phyloP scores from a whole-genome alignment of 495 filamentous ascomycete species.

The Trypethelium eluteriae region DNA sequence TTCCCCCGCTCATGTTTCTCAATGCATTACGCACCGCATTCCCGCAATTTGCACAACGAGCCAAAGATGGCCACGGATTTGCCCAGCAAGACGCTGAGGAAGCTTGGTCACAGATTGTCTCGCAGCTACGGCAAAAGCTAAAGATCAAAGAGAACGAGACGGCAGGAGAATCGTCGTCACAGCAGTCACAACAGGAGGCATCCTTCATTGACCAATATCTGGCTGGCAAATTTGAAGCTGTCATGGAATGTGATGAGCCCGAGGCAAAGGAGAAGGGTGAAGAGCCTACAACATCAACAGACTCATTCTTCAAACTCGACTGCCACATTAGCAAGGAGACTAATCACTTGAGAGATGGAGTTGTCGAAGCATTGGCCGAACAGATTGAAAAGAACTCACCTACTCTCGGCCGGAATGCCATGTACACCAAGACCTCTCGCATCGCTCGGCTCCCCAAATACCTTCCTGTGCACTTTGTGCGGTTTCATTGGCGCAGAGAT shows the following conservation, averaged over 20 bases:
- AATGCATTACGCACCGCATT: constrained; percentile 70
- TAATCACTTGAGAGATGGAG: constrained; percentile 84
- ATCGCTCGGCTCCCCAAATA: constrained; percentile 90
- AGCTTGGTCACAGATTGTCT: constrained; percentile 92
- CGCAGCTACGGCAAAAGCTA: constrained; percentile 74
- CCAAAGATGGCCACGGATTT: constrained; percentile 71
- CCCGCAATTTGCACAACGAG: constrained; percentile 89
- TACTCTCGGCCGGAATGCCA: constrained; percentile 63
- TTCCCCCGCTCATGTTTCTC: constrained; percentile 78
- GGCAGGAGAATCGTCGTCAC: constrained; percentile 24
- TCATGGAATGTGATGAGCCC: constrained; percentile 74
- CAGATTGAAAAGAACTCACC: constrained; percentile 84
- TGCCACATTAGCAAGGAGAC: constrained; percentile 83
- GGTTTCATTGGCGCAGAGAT: constrained; percentile 94
- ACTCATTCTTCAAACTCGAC: constrained; percentile 84
- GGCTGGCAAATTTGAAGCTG: constrained; percentile 66
- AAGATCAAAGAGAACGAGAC: constrained; percentile 48
- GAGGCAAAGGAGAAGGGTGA: constrained; percentile 70
- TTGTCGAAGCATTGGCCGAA: constrained; percentile 71
- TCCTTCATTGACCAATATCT: constrained; percentile 90
- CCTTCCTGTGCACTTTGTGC: constrained; percentile 91
- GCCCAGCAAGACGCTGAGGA: constrained; percentile 98
- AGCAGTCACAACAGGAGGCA: constrained; percentile 25
- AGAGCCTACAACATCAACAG: constrained; percentile 54
- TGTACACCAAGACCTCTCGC: constrained; percentile 83